Conservation (phyloP, 352 stramenopile genomes). For the Globisporangium nagaii region DNA sequence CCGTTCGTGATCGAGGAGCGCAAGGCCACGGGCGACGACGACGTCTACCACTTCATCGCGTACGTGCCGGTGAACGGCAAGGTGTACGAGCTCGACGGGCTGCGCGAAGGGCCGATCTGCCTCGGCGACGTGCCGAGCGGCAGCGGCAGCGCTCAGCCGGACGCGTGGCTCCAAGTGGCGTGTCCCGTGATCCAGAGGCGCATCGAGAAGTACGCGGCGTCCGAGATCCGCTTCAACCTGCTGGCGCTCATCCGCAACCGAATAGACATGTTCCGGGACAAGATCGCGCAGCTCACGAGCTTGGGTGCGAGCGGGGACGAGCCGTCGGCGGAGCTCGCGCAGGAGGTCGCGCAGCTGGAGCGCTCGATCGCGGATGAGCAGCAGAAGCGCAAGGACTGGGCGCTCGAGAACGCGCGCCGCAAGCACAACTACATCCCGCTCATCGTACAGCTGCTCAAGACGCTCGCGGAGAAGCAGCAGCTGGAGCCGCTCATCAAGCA, state of each 20-base stretch:
- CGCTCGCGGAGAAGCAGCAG: constrained; percentile 87
- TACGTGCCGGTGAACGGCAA: constrained; percentile 88
- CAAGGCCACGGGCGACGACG: constrained; percentile 80
- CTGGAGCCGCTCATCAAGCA: constrained; percentile 76
- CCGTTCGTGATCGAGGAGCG: constrained; percentile 76
- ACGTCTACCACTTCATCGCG: constrained; percentile 98
- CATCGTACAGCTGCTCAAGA: constrained; percentile 91
- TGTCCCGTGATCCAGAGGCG: constrained; percentile 90
- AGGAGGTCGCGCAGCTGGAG: constrained; percentile 42
- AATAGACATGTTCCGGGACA: constrained; percentile 47
- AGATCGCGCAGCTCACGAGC: constrained; percentile 29
- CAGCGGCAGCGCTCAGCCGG: constrained; percentile 14
- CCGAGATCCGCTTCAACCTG: constrained; percentile 97
- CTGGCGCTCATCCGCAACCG: constrained; percentile 89
- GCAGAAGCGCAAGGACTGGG: constrained; percentile 77
- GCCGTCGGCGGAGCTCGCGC: constrained; percentile 23
- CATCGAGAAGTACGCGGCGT: constrained; percentile 87
- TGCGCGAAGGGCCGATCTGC: constrained; percentile 86
- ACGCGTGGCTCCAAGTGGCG: constrained; percentile 87
- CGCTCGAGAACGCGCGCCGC: constrained; percentile 89
- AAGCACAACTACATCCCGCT: constrained; percentile 98
- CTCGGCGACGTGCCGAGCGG: constrained; percentile 61
- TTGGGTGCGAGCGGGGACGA: constrained; percentile 22
- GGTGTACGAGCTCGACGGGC: constrained; percentile 96
- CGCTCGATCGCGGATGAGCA: constrained; percentile 41